Percentiles rank a stretch among this genome's conserved stretches.
Conservation (phyloP, 2,329 filamentous ascomycete species). For the Epichloe bromicola region DNA sequence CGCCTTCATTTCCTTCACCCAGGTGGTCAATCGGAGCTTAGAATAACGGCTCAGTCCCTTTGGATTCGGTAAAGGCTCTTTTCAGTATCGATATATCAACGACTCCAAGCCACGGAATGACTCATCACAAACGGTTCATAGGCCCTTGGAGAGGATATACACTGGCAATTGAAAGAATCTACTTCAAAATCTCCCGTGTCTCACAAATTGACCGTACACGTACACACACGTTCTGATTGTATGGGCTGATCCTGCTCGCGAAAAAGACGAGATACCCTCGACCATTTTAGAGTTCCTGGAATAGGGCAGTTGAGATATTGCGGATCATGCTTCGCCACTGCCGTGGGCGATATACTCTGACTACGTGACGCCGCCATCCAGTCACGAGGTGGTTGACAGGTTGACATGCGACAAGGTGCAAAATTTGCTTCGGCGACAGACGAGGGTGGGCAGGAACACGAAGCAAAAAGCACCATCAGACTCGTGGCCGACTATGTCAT, state of each 20-base stretch:
- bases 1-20: too few relatives aligned
- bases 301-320: conserved; percentile 15
- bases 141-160: conserved; percentile 19
- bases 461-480: conserved; percentile 5
- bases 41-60: too few relatives aligned
- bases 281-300: conserved; percentile 16
- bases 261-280: conserved; percentile 12
- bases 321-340: conserved; percentile 27
- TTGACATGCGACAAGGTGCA: conserved; percentile 20
- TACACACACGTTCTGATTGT: conserved; percentile 9
- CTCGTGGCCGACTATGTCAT: conserved; percentile 29
- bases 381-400: conserved; percentile 22
- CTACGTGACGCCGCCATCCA: conserved; percentile 23
- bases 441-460: conserved; percentile 13
- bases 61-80: too few relatives aligned
- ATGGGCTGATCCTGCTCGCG: conserved; percentile 12
- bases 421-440: conserved; percentile 17
- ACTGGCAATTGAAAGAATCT: neutral
- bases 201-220: neutral
- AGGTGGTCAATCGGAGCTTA: too few relatives aligned
- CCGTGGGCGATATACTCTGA: conserved; percentile 12
- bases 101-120: too few relatives aligned
- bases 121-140: conserved; percentile 13
- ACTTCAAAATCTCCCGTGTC: neutral
- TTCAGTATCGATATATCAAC: too few relatives aligned